Conservation (phyloP, 1,139 yeast genomes). For the Lodderomyces metapsilosis region DNA sequence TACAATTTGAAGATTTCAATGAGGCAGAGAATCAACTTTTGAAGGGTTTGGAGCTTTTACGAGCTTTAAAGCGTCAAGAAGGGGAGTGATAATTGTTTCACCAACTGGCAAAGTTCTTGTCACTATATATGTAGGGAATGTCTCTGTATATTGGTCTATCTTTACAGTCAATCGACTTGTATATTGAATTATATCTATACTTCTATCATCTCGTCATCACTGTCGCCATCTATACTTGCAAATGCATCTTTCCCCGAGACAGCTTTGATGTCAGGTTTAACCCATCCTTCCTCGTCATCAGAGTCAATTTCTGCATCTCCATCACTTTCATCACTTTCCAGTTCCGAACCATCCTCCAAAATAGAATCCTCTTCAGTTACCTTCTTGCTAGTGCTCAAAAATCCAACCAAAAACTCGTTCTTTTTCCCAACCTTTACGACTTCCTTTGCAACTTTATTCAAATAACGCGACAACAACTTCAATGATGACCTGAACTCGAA, state of each 20-base stretch:
- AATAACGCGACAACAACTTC: slow-evolving; percentile 72
- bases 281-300: slow-evolving; percentile 21
- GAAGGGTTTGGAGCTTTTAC: slow-evolving; percentile 50
- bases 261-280: slow-evolving; percentile 12
- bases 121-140: too few species aligned
- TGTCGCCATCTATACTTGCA: not conserved
- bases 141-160: too few species aligned
- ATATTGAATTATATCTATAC: slow-evolving; percentile 3
- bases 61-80: slow-evolving; percentile 16
- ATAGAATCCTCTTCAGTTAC: slow-evolving; percentile 18
- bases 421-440: slow-evolving; percentile 54
- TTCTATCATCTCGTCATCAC: slow-evolving; percentile 7
- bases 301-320: slow-evolving; percentile 17
- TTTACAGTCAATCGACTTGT: too few species aligned
- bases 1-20: slow-evolving; percentile 81
- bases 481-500: slow-evolving; percentile 65
- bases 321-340: slow-evolving; percentile 18
- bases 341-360: slow-evolving; percentile 17
- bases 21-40: slow-evolving; percentile 81
- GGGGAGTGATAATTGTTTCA: not conserved
- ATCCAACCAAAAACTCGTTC: slow-evolving; percentile 53
- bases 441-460: slow-evolving; percentile 74
- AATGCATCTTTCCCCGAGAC: slow-evolving; percentile 7
- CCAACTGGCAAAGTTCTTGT: too few species aligned
- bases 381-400: slow-evolving; percentile 28